Conservation (phyloP, 805 yeast genomes). For the Yamadazyma laniorum region DNA sequence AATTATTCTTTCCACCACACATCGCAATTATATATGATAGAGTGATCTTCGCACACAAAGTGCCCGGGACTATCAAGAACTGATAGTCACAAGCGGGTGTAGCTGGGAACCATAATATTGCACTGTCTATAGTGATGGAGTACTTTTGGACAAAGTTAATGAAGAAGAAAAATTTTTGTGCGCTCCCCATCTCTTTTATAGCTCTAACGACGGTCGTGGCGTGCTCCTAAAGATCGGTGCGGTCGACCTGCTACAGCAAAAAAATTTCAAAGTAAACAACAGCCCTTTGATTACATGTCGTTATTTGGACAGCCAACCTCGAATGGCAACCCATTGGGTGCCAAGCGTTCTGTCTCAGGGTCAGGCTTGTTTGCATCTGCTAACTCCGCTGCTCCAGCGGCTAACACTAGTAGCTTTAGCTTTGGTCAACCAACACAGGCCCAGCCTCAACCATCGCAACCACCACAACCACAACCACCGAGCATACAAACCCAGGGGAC, state of each 20-base stretch:
- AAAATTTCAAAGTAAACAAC: conserved; percentile 8
- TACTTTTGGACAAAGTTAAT: conserved; percentile 64
- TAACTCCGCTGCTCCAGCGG: not conserved
- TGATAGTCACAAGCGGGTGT: conserved; percentile 6
- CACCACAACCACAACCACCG: conserved; percentile 1
- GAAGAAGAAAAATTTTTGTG: conserved; percentile 5
- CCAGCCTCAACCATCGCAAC: not conserved
- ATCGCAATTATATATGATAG: conserved; percentile 40
- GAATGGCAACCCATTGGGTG: not conserved
- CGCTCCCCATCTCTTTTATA: not conserved
- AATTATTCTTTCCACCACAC: conserved; percentile 45
- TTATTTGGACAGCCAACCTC: conserved; percentile 12
- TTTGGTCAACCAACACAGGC: not conserved
- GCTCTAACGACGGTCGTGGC: too few species aligned
- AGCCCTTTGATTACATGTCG: conserved; percentile 6
- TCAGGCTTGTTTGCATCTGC: conserved; percentile 4
- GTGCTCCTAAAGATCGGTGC: too few species aligned
- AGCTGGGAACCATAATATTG: conserved; percentile 35
- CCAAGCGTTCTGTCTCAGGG: conserved; percentile 1
- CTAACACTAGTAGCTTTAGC: not conserved
- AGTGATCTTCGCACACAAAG: conserved; percentile 10
- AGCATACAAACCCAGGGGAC: conserved; percentile 1
- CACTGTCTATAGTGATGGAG: conserved; percentile 71
- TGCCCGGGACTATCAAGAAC: conserved; percentile 9
- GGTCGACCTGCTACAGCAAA: not conserved